These are phyloP conservation scores for Teratosphaeria destructans DNA, from an alignment of 2,329 filamentous ascomycete genomes.

Conservation along the genomic window DNA sequence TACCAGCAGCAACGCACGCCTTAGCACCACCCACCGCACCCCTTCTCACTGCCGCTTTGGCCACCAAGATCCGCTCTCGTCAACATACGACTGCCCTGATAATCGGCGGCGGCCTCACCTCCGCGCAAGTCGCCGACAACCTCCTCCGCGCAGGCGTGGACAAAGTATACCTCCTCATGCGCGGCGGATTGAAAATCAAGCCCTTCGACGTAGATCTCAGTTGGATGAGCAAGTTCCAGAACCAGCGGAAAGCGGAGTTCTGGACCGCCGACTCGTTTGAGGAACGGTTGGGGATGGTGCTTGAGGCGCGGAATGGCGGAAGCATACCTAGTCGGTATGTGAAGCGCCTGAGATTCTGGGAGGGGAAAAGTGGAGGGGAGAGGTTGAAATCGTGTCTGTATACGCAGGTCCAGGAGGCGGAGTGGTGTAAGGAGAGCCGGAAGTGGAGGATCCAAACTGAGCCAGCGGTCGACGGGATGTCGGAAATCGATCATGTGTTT, in stretches of 20 bases:
- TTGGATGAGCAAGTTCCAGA: constrained; percentile 77
- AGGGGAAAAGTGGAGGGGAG: constrained; percentile 37
- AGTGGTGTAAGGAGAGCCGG: constrained; percentile 39
- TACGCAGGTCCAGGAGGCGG: constrained; percentile 45
- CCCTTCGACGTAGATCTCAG: constrained; percentile 66
- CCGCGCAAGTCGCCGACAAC: constrained; percentile 61
- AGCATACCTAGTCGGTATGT: constrained; percentile 61
- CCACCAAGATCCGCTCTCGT: constrained; percentile 41
- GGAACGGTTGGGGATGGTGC: constrained; percentile 57
- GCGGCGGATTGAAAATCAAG: constrained; percentile 47
- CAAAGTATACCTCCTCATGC: constrained; percentile 61
- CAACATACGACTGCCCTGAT: constrained; percentile 55
- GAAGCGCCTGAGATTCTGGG: constrained; percentile 51
- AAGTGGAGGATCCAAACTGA: constrained; percentile 45
- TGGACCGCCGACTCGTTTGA: constrained; percentile 53
- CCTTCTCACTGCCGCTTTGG: constrained; percentile 35
- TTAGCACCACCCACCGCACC: constrained; percentile 31
- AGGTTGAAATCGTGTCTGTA: constrained; percentile 47
- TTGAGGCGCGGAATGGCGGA: constrained; percentile 60
- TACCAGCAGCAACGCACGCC: constrained; percentile 52
- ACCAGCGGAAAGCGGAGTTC: constrained; percentile 64
- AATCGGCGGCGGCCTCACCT: constrained; percentile 66
- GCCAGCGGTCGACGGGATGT: constrained; percentile 41
- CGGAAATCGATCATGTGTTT: constrained; percentile 56
- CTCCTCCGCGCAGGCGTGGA: constrained; percentile 54